Conservation (phyloP, 2,329 filamentous ascomycete species). For the Penicillium fuscoglaucum region DNA sequence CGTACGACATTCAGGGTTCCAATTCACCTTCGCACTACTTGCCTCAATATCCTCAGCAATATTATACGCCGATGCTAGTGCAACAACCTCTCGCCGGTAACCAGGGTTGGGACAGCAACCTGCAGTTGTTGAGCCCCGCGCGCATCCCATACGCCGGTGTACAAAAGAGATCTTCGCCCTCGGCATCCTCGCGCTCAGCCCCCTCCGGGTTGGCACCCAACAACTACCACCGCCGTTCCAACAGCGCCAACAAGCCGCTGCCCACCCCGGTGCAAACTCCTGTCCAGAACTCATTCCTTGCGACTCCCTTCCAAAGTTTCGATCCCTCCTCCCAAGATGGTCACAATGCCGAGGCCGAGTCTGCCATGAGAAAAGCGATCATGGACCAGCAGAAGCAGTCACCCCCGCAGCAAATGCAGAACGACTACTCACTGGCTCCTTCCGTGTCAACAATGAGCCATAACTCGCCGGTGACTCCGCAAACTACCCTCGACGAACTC, state of each 20-base stretch:
- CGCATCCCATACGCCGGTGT: conserved; percentile 33
- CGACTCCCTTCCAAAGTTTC: conserved; percentile 49
- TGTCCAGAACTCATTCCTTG: conserved; percentile 53
- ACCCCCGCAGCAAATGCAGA: conserved; percentile 43
- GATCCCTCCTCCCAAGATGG: conserved; percentile 45
- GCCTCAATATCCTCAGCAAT: conserved; percentile 32
- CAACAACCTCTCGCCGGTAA: conserved; percentile 39
- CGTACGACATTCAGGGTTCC: conserved; percentile 36
- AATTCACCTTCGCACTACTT: conserved; percentile 36
- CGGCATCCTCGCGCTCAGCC: conserved; percentile 44
- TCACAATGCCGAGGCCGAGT: conserved; percentile 51
- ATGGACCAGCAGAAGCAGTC: conserved; percentile 48
- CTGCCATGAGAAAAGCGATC: conserved; percentile 60
- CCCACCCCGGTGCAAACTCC: conserved; percentile 58
- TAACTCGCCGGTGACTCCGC: conserved; percentile 63
- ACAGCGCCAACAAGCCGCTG: conserved; percentile 51
- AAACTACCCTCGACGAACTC: conserved; percentile 55
- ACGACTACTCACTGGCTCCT: conserved; percentile 53
- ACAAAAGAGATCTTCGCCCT: conserved; percentile 46
- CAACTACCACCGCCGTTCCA: conserved; percentile 42
- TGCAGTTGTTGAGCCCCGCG: conserved; percentile 39
- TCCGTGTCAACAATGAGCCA: conserved; percentile 63
- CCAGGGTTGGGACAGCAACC: conserved; percentile 38
- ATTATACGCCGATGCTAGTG: conserved; percentile 42
- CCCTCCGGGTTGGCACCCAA: conserved; percentile 32